These are phyloP conservation scores for Diplodia sapinea DNA, from an alignment of 2,329 filamentous ascomycete species.

Conservation along the genomic window DNA sequence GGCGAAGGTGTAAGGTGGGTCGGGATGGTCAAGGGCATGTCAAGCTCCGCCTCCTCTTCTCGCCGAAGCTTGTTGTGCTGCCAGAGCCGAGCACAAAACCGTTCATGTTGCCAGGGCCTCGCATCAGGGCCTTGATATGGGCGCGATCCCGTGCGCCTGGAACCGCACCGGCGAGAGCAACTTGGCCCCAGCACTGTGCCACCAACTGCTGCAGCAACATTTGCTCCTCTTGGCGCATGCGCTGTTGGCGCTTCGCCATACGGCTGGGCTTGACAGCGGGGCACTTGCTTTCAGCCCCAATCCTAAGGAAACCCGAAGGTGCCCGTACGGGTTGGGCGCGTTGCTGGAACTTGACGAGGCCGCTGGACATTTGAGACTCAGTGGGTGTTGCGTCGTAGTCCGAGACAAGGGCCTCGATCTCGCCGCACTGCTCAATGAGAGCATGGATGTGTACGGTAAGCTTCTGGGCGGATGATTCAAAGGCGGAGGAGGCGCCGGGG, in stretches of 20 bases:
- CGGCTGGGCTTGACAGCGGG: conserved; percentile 47
- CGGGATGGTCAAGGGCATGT: conserved; percentile 25
- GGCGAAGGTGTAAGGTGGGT: neutral
- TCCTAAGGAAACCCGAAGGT: conserved; percentile 6
- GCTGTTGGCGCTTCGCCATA: conserved; percentile 54
- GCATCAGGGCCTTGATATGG: conserved; percentile 17
- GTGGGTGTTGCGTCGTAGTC: conserved; percentile 37
- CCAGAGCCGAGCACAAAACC: neutral
- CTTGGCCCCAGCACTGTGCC: conserved; percentile 51
- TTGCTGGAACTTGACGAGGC: conserved; percentile 8
- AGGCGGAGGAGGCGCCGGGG: conserved; percentile 50
- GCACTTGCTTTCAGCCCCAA: conserved; percentile 21
- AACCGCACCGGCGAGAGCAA: conserved; percentile 24
- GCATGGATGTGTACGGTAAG: conserved; percentile 53
- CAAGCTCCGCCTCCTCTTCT: conserved; percentile 30
- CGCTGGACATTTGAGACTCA: conserved; percentile 31
- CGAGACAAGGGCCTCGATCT: conserved; percentile 50
- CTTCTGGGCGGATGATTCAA: conserved; percentile 51
- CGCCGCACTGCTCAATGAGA: conserved; percentile 52
- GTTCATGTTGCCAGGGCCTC: neutral
- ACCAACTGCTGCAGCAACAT: conserved; percentile 51
- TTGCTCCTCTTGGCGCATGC: conserved; percentile 52
- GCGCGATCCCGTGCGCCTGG: conserved; percentile 21
- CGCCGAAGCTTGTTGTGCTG: neutral
- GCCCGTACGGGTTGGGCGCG: conserved; percentile 22